Base-by-base conservation (phyloP, 2,329 filamentous ascomycete genomes). In the Aspergillus piperis region DNA sequence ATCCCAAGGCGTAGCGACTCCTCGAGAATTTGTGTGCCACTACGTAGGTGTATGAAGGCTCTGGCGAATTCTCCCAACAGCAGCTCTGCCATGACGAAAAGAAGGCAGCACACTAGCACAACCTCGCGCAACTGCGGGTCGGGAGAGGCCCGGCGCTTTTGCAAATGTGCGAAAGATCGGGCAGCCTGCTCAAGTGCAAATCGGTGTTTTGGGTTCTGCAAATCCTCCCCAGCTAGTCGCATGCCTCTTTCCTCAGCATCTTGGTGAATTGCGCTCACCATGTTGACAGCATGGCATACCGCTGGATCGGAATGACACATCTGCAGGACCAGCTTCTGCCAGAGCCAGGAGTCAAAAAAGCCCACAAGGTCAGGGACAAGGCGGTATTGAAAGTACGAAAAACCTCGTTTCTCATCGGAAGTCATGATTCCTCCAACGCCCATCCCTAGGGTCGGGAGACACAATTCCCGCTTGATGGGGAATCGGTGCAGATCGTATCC, bases 271-370 rank as follows among this genome's bases (percentile, higher is more conserved):
- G 64, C 62, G 15, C 58, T 62, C 11, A 67, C 38, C 32, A 59
- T 62, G 50, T 57, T 55, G 38, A 59, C 56, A 5, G 65, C 61
- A 58, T 67, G 63, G 48, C 58, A 64, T 3, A 67, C 65, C 21
- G 63, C 65, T 11, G 59, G 63, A 3, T 67, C 65, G 0, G 49
- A 32, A 21, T 58, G 53, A 30, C 61, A 57, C 7, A 65, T 47
- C 42, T 60, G 61, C n/a, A 64, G 38, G 23, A 64, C 38, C 5
- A 62, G 17, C 2, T 51, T 54, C 13, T 61, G 54, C 65, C 65
- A 65, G 54, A 59, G 21, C 11, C 30, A 21, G 8, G 51, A 59
- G 51, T 59, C 42, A 15, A 51, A 55, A 23, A 59, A 49, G 2
- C 23, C 51, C 5, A 44, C 23, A 8, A 55, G 41, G 4, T 54